A percentile compares a stretch with the other conserved stretches of the same genome.
These are phyloP conservation scores for Plasmodium relictum DNA, from an alignment of 169 alveolate species.

Conservation along the genomic window DNA sequence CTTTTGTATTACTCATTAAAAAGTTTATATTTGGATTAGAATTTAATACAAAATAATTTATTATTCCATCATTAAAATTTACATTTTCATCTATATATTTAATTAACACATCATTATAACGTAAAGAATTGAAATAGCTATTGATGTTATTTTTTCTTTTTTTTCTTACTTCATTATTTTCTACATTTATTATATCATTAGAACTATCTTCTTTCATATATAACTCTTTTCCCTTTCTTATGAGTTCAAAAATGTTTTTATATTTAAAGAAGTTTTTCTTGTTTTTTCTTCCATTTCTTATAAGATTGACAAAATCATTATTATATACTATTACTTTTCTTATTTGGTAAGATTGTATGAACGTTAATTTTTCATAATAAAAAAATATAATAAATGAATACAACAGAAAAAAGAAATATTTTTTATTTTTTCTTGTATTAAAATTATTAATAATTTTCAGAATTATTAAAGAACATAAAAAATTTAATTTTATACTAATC, in stretches of 20 bases:
- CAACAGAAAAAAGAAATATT: not conserved
- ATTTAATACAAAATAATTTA: constrained; percentile 42
- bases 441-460: constrained; percentile 1
- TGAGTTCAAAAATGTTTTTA: not conserved
- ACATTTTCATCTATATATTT: constrained; percentile 52
- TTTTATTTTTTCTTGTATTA: not conserved
- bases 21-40: constrained; percentile 41
- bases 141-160: constrained; percentile 7
- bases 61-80: constrained; percentile 64
- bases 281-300: constrained; percentile 3
- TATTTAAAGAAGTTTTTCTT: not conserved
- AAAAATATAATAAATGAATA: not conserved
- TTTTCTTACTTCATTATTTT: not conserved
- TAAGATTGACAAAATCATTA: not conserved
- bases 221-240: not conserved
- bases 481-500: not conserved
- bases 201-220: not conserved
- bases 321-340: not conserved
- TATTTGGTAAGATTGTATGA: constrained; percentile 2
- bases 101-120: constrained; percentile 22
- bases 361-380: not conserved
- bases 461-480: constrained; percentile 1
- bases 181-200: not conserved
- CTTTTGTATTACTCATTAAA: constrained; percentile 1
- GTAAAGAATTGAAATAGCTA: constrained; percentile 35